Conservation (phyloP, 345 rosid species). For the Cochlearia excelsa region DNA sequence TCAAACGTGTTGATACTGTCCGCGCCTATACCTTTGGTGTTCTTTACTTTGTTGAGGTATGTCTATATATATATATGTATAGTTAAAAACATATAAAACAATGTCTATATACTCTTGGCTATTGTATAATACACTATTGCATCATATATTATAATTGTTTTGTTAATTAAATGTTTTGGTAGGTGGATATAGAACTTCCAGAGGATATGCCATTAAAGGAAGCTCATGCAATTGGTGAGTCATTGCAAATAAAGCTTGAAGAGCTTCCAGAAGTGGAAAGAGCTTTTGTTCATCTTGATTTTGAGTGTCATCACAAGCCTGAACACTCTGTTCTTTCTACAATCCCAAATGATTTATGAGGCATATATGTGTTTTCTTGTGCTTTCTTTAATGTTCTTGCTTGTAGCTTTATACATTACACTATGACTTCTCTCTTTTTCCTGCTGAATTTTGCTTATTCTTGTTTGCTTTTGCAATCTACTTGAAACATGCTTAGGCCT, state of each 20-base stretch:
- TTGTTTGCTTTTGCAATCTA: too few relatives aligned
- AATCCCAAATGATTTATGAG: constrained; percentile 50
- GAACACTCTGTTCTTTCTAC: constrained; percentile 70
- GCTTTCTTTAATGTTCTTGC: constrained; percentile 6
- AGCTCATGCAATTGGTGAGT: constrained; percentile 79
- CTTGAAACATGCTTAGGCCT: too few relatives aligned
- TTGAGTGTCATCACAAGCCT: constrained; percentile 85
- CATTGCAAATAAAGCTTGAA: constrained; percentile 77
- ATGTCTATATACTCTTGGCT: too few relatives aligned
- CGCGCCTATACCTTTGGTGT: constrained; percentile 94
- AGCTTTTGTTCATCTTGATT: constrained; percentile 90
- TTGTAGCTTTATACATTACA: constrained; percentile 12
- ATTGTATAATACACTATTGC: too few relatives aligned
- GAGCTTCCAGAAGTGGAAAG: constrained; percentile 82
- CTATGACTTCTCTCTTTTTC: neutral
- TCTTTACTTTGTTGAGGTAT: constrained; percentile 89
- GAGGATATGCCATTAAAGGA: constrained; percentile 73
- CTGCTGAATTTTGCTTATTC: neutral
- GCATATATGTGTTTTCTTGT: constrained; percentile 5
- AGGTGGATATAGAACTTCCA: constrained; percentile 88
- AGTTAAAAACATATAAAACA: too few relatives aligned
- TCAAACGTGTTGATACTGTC: constrained; percentile 83
- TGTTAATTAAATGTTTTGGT: constrained; percentile 4
- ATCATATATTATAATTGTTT: too few relatives aligned
- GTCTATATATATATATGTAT: too few relatives aligned